These are phyloP conservation scores for Allantophomopsis lycopodina DNA, from an alignment of 2,329 filamentous ascomycete species.

Conservation along the genomic window DNA sequence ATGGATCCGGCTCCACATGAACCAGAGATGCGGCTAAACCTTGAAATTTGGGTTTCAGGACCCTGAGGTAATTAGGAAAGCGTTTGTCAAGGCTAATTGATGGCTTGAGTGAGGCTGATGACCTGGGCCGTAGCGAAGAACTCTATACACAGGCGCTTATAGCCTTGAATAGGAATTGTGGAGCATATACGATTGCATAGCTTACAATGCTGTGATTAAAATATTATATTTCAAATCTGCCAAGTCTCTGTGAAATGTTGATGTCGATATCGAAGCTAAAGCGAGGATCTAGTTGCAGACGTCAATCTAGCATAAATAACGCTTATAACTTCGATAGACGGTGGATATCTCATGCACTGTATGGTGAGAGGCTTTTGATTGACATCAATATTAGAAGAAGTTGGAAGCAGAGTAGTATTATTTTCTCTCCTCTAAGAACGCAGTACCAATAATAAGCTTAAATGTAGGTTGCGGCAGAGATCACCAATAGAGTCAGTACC, in stretches of 20 bases:
- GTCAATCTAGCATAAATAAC: background rate
- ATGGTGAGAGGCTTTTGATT: too few relatives aligned
- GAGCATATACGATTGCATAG: conserved; percentile 39
- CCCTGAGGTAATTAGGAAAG: conserved; percentile 30
- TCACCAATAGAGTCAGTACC: too few relatives aligned
- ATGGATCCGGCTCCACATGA: conserved; percentile 1
- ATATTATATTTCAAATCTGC: conserved; percentile 48
- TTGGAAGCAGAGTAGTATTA: too few relatives aligned
- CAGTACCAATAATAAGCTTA: too few relatives aligned
- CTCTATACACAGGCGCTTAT: conserved; percentile 76
- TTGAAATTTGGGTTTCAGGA: conserved; percentile 71
- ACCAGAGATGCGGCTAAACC: conserved; percentile 33
- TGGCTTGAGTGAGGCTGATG: conserved; percentile 55
- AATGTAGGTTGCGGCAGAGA: too few relatives aligned
- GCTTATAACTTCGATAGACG: background rate
- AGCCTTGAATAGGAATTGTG: conserved; percentile 61
- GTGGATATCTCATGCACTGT: background rate
- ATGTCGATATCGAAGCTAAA: conserved; percentile 27
- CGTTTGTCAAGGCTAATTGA: conserved; percentile 57
- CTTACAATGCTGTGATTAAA: conserved; percentile 51
- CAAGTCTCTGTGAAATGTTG: conserved; percentile 59
- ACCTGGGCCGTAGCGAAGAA: conserved; percentile 70
- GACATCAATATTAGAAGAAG: too few relatives aligned
- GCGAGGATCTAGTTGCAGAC: background rate
- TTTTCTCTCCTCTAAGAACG: too few relatives aligned